Conservation (phyloP, 768 basidiomycete genomes). For the Leucosporidium scottii region DNA sequence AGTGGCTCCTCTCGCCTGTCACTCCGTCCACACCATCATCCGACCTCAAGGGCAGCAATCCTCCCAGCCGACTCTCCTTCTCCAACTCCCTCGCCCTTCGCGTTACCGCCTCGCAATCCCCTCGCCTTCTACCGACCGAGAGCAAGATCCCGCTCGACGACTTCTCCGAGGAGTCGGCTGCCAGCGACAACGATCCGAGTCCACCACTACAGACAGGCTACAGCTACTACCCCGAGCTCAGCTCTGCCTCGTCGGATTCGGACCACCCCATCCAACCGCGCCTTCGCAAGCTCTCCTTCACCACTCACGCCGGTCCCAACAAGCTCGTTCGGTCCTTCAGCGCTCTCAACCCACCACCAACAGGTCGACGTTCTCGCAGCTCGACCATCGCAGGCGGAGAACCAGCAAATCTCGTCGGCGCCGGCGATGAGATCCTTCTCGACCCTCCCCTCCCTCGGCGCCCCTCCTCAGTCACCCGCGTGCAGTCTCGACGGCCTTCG, state of each 20-base stretch:
- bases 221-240: constrained; percentile 4
- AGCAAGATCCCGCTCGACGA: constrained; percentile 10
- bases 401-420: not conserved
- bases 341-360: not conserved
- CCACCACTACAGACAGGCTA: constrained; percentile 1
- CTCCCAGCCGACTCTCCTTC: constrained; percentile 3
- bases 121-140: constrained; percentile 8
- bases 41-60: not conserved
- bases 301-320: constrained; percentile 2
- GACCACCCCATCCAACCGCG: constrained; percentile 4
- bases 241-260: constrained; percentile 24
- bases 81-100: not conserved
- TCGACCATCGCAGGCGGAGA: not conserved
- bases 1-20: constrained; percentile 1
- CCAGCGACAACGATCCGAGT: constrained; percentile 13
- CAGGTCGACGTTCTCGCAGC: too few species aligned
- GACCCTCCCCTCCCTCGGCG: not conserved
- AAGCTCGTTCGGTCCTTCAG: constrained; percentile 11
- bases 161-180: constrained; percentile 27
- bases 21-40: not conserved
- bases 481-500: constrained; percentile 5
- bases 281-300: not conserved
- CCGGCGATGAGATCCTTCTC: not conserved
- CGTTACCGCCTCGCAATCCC: constrained; percentile 5
- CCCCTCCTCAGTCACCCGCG: not conserved